phyloP scores from a whole-genome alignment of 176 grass and related monocot genomes.

The Tillandsia leiboldiana region DNA sequence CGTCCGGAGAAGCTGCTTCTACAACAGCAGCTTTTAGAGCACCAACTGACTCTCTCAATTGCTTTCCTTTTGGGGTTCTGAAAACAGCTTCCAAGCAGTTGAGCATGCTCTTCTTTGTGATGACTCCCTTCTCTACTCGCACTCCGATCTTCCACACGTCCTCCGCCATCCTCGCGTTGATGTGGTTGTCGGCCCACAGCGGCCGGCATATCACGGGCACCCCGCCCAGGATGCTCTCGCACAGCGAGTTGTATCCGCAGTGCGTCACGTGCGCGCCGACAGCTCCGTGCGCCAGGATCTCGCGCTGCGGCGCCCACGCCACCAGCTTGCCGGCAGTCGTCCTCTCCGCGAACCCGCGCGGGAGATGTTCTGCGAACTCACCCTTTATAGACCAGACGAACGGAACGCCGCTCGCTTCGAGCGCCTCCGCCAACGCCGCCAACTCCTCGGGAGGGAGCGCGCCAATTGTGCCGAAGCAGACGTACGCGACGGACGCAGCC shows the following conservation, averaged over 20 bases:
- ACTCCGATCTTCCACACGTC: conserved; percentile 25
- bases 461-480: conserved; percentile 22
- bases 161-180: conserved; percentile 19
- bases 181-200: conserved; percentile 22
- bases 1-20: no score
- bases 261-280: conserved; percentile 24
- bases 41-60: neutral
- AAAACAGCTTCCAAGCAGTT: conserved; percentile 8
- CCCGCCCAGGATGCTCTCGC: conserved; percentile 16
- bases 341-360: conserved; percentile 14
- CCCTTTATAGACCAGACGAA: conserved; percentile 33
- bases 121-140: neutral
- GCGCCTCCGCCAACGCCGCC: conserved; percentile 14
- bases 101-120: conserved; percentile 9
- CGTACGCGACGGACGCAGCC: conserved; percentile 14
- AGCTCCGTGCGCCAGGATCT: conserved; percentile 16
- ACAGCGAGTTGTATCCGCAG: conserved; percentile 30
- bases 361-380: conserved; percentile 3
- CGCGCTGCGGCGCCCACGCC: conserved; percentile 16
- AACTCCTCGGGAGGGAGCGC: conserved; percentile 14
- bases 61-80: conserved; percentile 10
- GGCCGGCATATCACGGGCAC: conserved; percentile 28
- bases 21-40: no score
- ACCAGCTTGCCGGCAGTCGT: conserved; percentile 16
- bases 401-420: conserved; percentile 15